These are phyloP conservation scores for Nicotiana benthamiana DNA, from an alignment of 257 asterid genomes.

Conservation along the genomic window DNA sequence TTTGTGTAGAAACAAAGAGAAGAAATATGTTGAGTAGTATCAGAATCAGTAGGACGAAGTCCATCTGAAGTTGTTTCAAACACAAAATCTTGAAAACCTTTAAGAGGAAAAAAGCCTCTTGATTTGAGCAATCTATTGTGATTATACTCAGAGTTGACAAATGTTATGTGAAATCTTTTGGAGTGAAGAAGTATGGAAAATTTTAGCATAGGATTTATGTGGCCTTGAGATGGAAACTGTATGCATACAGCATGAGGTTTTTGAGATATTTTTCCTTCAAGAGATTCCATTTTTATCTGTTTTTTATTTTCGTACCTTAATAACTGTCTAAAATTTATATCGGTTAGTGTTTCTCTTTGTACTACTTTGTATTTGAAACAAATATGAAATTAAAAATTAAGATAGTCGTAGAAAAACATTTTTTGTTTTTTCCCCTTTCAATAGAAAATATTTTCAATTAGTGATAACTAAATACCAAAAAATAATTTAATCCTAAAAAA, in stretches of 20 bases:
- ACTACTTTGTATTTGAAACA: no score
- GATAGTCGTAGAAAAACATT: no score
- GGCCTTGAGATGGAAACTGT: slow-evolving; percentile 37
- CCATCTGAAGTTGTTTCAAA: slow-evolving; percentile 40
- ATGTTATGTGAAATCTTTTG: slow-evolving; percentile 30
- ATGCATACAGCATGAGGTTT: slow-evolving; percentile 29
- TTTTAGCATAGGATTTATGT: slow-evolving; percentile 34
- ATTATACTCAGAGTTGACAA: slow-evolving; percentile 20
- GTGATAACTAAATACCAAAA: neutral
- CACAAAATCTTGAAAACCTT: slow-evolving; percentile 15
- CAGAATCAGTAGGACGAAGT: slow-evolving; percentile 12
- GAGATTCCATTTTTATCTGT: neutral
- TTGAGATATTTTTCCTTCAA: neutral
- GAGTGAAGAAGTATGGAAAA: slow-evolving; percentile 26
- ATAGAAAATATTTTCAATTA: neutral
- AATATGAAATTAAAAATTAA: no score
- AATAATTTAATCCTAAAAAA: neutral
- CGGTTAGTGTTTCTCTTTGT: neutral
- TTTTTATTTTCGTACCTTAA: neutral
- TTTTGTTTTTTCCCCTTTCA: neutral
- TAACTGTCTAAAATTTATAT: neutral
- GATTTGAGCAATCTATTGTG: slow-evolving; percentile 26
- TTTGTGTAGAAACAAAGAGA: slow-evolving; percentile 25
- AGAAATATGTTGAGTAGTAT: slow-evolving; percentile 11
- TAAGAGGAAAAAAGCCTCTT: neutral